A percentile compares a stretch with the other conserved stretches of the same genome.
Evolutionary conservation across 2,329 filamentous ascomycete species (phyloP).

Genomic region (Aureobasidium mangrovei): DNA sequence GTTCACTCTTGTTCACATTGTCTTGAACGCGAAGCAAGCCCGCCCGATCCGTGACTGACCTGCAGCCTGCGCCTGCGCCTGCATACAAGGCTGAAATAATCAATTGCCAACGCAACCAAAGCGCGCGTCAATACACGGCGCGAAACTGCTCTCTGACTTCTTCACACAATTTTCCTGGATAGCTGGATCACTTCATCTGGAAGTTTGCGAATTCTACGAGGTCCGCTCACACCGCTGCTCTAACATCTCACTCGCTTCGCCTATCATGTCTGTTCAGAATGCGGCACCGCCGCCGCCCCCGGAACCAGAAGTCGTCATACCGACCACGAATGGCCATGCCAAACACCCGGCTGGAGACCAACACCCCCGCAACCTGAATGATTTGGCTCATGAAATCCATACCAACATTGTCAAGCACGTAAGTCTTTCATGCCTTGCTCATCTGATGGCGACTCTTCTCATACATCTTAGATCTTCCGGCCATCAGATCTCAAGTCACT

Average conservation of each 20-base stretch:
- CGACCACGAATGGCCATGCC: background rate
- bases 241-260: too few relatives aligned
- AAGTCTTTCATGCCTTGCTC: background rate
- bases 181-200: too few relatives aligned
- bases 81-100: background rate
- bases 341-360: background rate
- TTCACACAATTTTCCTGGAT: too few relatives aligned
- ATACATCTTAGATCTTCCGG: conserved; percentile 30
- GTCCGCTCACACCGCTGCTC: background rate
- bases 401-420: conserved; percentile 8
- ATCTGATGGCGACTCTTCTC: background rate
- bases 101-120: background rate
- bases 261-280: background rate
- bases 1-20: too few relatives aligned
- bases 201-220: background rate
- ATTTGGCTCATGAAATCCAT: background rate
- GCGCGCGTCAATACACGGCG: background rate
- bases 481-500: conserved; percentile 41
- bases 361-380: background rate
- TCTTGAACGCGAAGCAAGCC: too few relatives aligned
- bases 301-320: background rate
- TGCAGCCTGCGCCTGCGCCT: conserved; percentile 1
- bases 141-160: too few relatives aligned
- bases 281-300: background rate
- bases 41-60: background rate